Base-by-base conservation (phyloP, 805 yeast genomes). In the Millerago galiae region DNA sequence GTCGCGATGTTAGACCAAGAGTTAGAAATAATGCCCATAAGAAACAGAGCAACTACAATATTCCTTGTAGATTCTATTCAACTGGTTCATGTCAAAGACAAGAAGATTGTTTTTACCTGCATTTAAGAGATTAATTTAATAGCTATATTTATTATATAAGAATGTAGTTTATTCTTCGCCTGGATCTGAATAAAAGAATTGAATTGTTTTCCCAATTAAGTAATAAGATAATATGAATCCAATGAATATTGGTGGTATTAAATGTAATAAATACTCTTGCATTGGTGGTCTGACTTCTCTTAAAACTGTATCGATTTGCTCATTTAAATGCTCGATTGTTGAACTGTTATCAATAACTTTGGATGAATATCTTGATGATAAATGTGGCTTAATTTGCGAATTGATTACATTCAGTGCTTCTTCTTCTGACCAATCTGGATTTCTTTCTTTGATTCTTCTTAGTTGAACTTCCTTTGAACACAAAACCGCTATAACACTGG, bases 361-460 rank as follows among this genome's bases (percentile, higher is more conserved):
- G 52, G 88, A 95, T 1, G 95, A 79, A 39, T 71, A 66, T 16
- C 55, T 54, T 16, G 73, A 69, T 49, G 87, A 79, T 35, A 70
- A 77, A 11, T 68, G 73, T 38, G 74, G 72, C 2, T 81, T 58
- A 83, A 89, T 79, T 59, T 93, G 99, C 38, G 87, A 75, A 8
- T 67, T 68, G 25, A 93, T 84, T 43, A 98, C 70, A 45, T 81
- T 74, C 8, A 66, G 55, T 1, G 91, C 91, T 44, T 90, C 96
- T 13, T 76, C 78, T 27, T 54, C 58, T 2, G 78, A 58, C 49
- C 91, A 61, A 25, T 79, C 81, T 0, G 83, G 75, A 55, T 93
- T 89, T 50, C 99, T 70, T 2, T 51, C 52, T 46, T 72, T 55
- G 32, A 93, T 68, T 44, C 99, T 68, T 47, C 71, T 63, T 31